Base-by-base conservation (phyloP, 495 filamentous ascomycete genomes). In the Tuber magnatum region DNA sequence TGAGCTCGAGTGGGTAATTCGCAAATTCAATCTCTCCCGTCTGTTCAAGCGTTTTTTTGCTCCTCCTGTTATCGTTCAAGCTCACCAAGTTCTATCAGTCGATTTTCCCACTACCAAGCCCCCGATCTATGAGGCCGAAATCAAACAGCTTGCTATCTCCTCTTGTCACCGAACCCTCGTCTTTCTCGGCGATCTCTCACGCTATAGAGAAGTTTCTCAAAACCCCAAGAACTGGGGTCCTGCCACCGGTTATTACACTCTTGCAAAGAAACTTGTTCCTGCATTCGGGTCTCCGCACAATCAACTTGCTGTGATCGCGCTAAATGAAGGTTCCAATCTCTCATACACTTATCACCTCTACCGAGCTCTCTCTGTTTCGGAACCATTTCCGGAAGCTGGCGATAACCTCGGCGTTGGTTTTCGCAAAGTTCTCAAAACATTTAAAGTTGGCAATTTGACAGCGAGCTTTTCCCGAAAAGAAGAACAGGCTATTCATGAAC, bases 311-410 rank as follows among this genome's bases (percentile, higher is more conserved):
- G 91, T 97, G 24, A 91, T 97, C 75, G 90, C 92, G 42, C 86
- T 90, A 61, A 90, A 90, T 70, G 90, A 92, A 80, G 87, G 85
- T 28, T 90, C 93, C 75, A 92, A 97, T 82, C 87, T 97, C 38
- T 88, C 92, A 38, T 90, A 93, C 4, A 91, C 93, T 0, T 97
- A 97, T 81, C 90, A 98, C 83, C 87, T 97, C 20, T 97, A 97
- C 80, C 88, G 94, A 72, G 91, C 93, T 28, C 85, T 94, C 61
- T 89, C 90, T 3, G 89, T 90, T 46, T 85, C 89, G 42, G 87
- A 90, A 48, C 92, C 94, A 7, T 90, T 94, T 81, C 90, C 91
- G 9, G 84, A 87, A 12, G 94, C 93, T 3, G 85, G 86, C 42
- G 84, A 84, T 10, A 99, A 97, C 77, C 86, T 99, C 40, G 90